Evolutionary conservation across 768 basidiomycete genomes (phyloP).

Genomic region (Amanita phalloides): DNA sequence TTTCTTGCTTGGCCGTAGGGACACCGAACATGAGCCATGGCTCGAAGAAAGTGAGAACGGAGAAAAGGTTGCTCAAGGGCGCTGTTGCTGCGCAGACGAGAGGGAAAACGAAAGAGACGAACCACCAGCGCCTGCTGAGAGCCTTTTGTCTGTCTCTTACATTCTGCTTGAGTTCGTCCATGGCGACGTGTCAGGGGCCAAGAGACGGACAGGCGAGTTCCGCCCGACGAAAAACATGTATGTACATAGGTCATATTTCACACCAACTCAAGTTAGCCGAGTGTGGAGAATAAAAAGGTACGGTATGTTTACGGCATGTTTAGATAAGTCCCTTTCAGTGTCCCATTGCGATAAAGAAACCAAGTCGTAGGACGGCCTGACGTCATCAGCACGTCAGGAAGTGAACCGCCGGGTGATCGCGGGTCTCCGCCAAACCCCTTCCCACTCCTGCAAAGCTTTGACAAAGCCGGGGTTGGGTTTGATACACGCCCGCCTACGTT

Average conservation of each 20-base stretch:
- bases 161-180: neutral
- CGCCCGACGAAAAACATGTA: too few relatives aligned
- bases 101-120: slow-evolving; percentile 28
- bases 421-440: slow-evolving; percentile 12
- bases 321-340: neutral
- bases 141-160: neutral
- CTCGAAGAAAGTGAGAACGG: slow-evolving; percentile 24
- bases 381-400: neutral
- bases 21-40: slow-evolving; percentile 20
- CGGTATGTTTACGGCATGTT: neutral
- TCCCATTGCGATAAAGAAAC: too few relatives aligned
- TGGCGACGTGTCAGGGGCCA: neutral
- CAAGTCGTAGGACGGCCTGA: neutral
- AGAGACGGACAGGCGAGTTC: too few relatives aligned
- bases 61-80: slow-evolving; percentile 28
- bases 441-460: slow-evolving; percentile 48
- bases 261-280: too few relatives aligned
- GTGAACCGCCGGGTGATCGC: neutral
- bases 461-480: slow-evolving; percentile 78
- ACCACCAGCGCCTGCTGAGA: slow-evolving; percentile 26
- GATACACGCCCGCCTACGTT: slow-evolving; percentile 57
- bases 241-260: too few relatives aligned
- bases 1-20: slow-evolving; percentile 9
- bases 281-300: too few relatives aligned
- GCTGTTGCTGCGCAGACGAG: slow-evolving; percentile 30